Conservation (phyloP, 2,329 filamentous ascomycete species). For the Venturia aucupariae region DNA sequence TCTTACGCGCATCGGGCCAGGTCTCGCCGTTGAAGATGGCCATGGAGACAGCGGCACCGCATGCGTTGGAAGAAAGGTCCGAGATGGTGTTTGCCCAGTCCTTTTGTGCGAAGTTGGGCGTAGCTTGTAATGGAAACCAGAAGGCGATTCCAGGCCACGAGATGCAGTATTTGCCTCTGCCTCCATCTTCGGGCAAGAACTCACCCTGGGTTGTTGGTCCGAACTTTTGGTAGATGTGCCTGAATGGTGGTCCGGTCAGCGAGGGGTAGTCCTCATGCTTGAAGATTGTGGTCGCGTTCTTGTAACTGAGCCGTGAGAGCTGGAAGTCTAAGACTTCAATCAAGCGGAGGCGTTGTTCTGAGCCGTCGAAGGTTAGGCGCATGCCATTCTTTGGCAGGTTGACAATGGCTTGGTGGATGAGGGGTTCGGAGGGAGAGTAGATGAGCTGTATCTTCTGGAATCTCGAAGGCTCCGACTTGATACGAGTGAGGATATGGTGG, state of each 20-base stretch:
- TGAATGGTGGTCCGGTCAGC: constrained; percentile 60
- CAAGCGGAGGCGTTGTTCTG: constrained; percentile 80
- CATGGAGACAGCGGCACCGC: constrained; percentile 72
- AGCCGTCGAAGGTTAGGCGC: constrained; percentile 84
- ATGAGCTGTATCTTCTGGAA: constrained; percentile 78
- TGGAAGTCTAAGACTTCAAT: constrained; percentile 89
- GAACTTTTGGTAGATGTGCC: constrained; percentile 85
- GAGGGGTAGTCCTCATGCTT: not conserved
- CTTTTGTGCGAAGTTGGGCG: constrained; percentile 33
- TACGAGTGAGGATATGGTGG: constrained; percentile 75
- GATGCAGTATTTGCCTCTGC: constrained; percentile 70
- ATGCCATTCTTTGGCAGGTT: constrained; percentile 77
- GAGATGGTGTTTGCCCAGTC: constrained; percentile 80
- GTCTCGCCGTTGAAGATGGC: constrained; percentile 84
- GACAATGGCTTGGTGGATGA: constrained; percentile 66
- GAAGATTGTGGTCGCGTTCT: constrained; percentile 62
- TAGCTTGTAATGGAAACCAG: constrained; percentile 68
- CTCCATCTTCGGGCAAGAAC: constrained; percentile 54
- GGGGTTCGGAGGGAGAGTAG: constrained; percentile 66
- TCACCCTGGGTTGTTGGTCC: constrained; percentile 92
- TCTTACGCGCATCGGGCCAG: constrained; percentile 73
- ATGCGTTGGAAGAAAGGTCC: constrained; percentile 63
- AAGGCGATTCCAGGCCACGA: constrained; percentile 95
- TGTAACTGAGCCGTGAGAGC: constrained; percentile 70
- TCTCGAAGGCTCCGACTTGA: constrained; percentile 76